phyloP scores from a whole-genome alignment of 768 basidiomycete species.

The Trichaptum fuscoviolaceum region DNA sequence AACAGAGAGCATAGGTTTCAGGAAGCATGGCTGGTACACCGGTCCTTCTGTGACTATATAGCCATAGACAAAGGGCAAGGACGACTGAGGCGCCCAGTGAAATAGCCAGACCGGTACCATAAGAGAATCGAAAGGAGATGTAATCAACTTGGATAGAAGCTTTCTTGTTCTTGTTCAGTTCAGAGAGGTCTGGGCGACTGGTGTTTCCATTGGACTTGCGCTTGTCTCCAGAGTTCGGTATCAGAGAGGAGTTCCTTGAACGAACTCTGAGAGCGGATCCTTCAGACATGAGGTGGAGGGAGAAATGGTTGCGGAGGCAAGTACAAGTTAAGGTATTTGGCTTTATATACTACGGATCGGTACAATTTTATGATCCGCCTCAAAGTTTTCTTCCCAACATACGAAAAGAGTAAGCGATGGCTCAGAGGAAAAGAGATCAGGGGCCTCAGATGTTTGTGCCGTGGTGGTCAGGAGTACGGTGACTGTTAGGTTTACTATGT shows the following conservation, averaged over 20 bases:
- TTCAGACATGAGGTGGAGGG: background rate
- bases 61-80: background rate
- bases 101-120: background rate
- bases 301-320: background rate
- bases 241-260: background rate
- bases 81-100: background rate
- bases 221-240: background rate
- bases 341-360: background rate
- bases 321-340: background rate
- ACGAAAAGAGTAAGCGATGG: no score
- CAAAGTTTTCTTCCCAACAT: background rate
- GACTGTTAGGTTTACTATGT: no score
- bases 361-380: background rate
- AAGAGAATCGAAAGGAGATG: background rate
- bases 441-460: no score
- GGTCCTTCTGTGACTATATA: background rate
- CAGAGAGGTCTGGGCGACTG: background rate
- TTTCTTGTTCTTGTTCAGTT: background rate
- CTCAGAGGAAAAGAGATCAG: no score
- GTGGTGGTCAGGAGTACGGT: no score
- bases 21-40: constrained; percentile 12
- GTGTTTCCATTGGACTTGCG: background rate
- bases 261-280: background rate
- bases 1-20: constrained; percentile 58
- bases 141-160: no score